Evolutionary conservation across 139 green algal genomes (phyloP).

Genomic region (Mychonastes homosphaera): DNA sequence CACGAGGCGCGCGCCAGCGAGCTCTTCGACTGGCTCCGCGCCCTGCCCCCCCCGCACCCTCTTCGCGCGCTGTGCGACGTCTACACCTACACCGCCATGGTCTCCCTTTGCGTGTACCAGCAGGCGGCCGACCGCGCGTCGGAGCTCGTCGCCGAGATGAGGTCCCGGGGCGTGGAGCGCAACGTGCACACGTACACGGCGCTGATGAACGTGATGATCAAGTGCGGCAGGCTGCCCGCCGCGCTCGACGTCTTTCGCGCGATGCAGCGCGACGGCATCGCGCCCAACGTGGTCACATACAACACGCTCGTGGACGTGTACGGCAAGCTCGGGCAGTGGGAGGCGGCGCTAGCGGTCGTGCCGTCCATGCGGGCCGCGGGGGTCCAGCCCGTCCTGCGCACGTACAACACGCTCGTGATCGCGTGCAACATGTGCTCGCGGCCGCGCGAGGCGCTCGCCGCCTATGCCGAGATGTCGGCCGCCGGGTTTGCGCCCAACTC

Average conservation of each 20-base stretch:
- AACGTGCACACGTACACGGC: slow-evolving; percentile 81
- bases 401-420: slow-evolving; percentile 81
- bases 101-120: slow-evolving; percentile 66
- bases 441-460: slow-evolving; percentile 48
- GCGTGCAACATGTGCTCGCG: slow-evolving; percentile 77
- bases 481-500: slow-evolving; percentile 42
- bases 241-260: slow-evolving; percentile 56
- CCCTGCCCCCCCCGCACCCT: slow-evolving; percentile 29
- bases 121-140: slow-evolving; percentile 63
- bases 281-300: slow-evolving; percentile 49
- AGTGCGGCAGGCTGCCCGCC: slow-evolving; percentile 48
- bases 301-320: slow-evolving; percentile 57
- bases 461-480: slow-evolving; percentile 27
- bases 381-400: slow-evolving; percentile 65
- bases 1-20: slow-evolving; percentile 47
- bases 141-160: slow-evolving; percentile 62
- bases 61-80: slow-evolving; percentile 59
- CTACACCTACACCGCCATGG: slow-evolving; percentile 72
- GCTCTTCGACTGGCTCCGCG: slow-evolving; percentile 69
- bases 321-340: slow-evolving; percentile 63
- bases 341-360: slow-evolving; percentile 42
- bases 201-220: slow-evolving; percentile 67
- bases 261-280: slow-evolving; percentile 45
- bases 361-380: slow-evolving; percentile 40
- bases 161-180: slow-evolving; percentile 40